Base-by-base conservation (phyloP, 2,329 filamentous ascomycete species). In the Coniosporium tulheliwenetii region DNA sequence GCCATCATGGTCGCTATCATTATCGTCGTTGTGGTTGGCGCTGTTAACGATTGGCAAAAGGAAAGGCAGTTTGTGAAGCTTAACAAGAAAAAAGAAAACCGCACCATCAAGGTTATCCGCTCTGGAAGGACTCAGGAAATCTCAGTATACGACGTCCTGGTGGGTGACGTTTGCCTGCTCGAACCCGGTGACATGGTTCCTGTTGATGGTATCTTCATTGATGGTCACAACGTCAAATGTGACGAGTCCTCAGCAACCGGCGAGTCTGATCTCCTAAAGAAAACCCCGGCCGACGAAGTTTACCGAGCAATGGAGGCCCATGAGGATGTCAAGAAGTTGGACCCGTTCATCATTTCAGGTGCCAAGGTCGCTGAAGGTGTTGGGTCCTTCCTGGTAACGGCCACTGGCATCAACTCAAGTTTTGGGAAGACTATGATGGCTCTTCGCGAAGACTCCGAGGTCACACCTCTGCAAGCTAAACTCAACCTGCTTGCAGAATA, bases 331-430 rank as follows among this genome's bases (percentile, higher is more conserved):
- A 69, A 70, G 63, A 85, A 85, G 51, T 63, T 81, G 45, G 83
- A 87, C 49, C 83, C 83, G 0, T 89, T 89, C 57, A 85, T 95
- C 51, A 83, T 93, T 49, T 94, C 86, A 29, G 87, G 83, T 37
- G 79, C 79, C 2, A 85, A 85, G 48, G 77, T 89, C 9, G 76
- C 77, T 0, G 80, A 85, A 51, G 83, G 83, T 41, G 70, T 85
- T 7, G 83, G 84, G 8, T 77, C 73, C 3, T 87, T 85, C 57
- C 57, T 89, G 41, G 81, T 86, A 41, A 85, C 81, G 1, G 74
- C 81, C 4, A 77, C 79, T 13, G 83, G 83, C 46, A 69, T 80
- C 31, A 72, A 87, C 56, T 84, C 81, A 1, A 81, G 74, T 30
- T 78, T 83, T 51, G 83, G 83, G 42, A 82, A 83, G 51, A 85